Base-by-base conservation (phyloP, 306 rosid species). In the Quillaja saponaria region DNA sequence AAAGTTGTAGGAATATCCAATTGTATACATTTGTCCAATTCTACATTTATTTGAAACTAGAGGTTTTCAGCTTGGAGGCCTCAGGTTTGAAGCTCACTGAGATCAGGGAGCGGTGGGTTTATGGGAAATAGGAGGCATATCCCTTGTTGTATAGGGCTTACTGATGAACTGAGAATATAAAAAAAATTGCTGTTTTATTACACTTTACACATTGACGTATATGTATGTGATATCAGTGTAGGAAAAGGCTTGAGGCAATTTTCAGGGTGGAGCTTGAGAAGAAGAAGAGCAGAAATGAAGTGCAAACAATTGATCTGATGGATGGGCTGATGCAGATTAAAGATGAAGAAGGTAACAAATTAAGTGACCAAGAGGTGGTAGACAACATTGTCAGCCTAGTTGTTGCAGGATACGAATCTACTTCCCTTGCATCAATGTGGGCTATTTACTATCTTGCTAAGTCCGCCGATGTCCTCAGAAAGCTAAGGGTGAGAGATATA, bases 291-390 rank as follows among this genome's bases (percentile, higher is more conserved):
- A 20, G 20, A 52, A 46, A 54, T 4, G 62, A 52, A 15, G 40
- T 1, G 3, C 61, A 58, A 44, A 54, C 41, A 10, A 1, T 1
- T 69, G 88, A 76, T 51, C 60, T 80, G 10, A 79, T 74, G 85
- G 85, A 79, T 10, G 85, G 83, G 15, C 48, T 83, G n/a, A 83
- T 76, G 72, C 66, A 70, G 10, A 55, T 83, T 12, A 12, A 34
- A 54, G 88, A 79, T 40, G 76, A 61, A 0, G 82, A 79, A 3
- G 82, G 71, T 1, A 55, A 73, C 5, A 63, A 20, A 19, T 59
- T 83, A 13, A 66, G 74, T 71, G 80, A 76, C 41, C 57, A 34
- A 58, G 80, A 83, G 61, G 78, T 79, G 14, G 1, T 79, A 45
- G 85, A 79, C 57, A 82, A 82, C 60, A 79, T 76, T 15, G 60